These are phyloP conservation scores for Globisporangium mamillatum DNA, from an alignment of 352 stramenopile genomes.

Conservation along the genomic window DNA sequence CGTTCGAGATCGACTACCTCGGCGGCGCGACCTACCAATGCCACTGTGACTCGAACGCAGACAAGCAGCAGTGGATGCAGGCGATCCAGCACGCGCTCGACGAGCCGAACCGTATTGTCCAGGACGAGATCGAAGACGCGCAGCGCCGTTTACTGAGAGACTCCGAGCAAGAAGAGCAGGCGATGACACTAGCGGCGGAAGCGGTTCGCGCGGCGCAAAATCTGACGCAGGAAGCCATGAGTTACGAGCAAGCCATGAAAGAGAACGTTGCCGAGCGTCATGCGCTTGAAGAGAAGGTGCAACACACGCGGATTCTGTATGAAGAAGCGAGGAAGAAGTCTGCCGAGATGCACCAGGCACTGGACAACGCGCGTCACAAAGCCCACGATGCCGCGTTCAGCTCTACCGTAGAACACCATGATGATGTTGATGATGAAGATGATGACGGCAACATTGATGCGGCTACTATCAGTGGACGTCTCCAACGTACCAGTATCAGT, in stretches of 20 bases:
- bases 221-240: slow-evolving; percentile 26
- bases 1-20: slow-evolving; percentile 33
- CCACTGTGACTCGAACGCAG: slow-evolving; percentile 50
- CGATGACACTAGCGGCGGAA: slow-evolving; percentile 42
- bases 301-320: slow-evolving; percentile 25
- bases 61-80: slow-evolving; percentile 53
- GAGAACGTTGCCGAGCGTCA: slow-evolving; percentile 25
- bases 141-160: slow-evolving; percentile 50
- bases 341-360: slow-evolving; percentile 21
- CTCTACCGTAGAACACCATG: not conserved
- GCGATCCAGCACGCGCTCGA: slow-evolving; percentile 64
- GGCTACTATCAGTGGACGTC: not conserved
- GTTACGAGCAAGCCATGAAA: slow-evolving; percentile 32
- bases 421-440: slow-evolving; percentile 1
- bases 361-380: slow-evolving; percentile 30
- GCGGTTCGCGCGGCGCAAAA: slow-evolving; percentile 39
- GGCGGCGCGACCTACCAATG: slow-evolving; percentile 52
- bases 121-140: slow-evolving; percentile 74
- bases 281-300: slow-evolving; percentile 30
- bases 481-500: slow-evolving; percentile 9
- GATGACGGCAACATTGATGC: slow-evolving; percentile 18
- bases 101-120: slow-evolving; percentile 65
- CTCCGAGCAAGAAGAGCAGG: slow-evolving; percentile 33
- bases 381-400: slow-evolving; percentile 32
- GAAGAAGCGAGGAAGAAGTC: slow-evolving; percentile 28